phyloP scores from a whole-genome alignment of 2,329 filamentous ascomycete genomes.

The Colletotrichum caudatum region DNA sequence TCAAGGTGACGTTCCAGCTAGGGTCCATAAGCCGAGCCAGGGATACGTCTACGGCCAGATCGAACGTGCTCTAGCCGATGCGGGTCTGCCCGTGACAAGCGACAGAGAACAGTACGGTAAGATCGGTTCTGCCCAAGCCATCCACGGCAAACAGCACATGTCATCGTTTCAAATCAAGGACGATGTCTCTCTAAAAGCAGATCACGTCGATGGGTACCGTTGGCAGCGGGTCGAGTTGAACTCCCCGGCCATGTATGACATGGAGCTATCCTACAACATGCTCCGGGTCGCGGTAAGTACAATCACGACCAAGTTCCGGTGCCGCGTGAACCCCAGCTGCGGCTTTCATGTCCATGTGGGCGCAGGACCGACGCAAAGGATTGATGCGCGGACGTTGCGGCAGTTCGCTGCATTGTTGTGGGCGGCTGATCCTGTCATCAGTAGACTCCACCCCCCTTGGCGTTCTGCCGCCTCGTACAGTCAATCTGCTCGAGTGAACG shows the following conservation, averaged over 20 bases:
- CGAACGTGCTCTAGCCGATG: slow-evolving; percentile 19
- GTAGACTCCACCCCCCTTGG: slow-evolving; percentile 51
- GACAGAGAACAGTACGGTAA: neutral
- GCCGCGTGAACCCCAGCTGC: slow-evolving; percentile 50
- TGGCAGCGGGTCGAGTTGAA: slow-evolving; percentile 50
- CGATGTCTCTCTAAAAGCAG: slow-evolving; percentile 29
- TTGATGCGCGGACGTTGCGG: slow-evolving; percentile 47
- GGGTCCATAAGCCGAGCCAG: neutral
- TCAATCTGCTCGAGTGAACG: slow-evolving; percentile 34
- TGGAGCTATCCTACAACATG: slow-evolving; percentile 46
- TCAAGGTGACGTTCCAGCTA: neutral
- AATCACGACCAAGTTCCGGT: slow-evolving; percentile 48
- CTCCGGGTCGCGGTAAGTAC: slow-evolving; percentile 49
- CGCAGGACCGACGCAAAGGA: slow-evolving; percentile 47
- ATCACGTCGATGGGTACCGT: slow-evolving; percentile 27
- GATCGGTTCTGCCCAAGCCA: slow-evolving; percentile 27
- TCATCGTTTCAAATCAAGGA: slow-evolving; percentile 22
- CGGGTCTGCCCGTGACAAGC: slow-evolving; percentile 26
- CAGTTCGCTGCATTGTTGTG: slow-evolving; percentile 51
- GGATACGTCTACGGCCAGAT: neutral
- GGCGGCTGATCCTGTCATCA: slow-evolving; percentile 53
- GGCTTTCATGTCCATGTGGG: slow-evolving; percentile 55
- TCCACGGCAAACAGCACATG: slow-evolving; percentile 11
- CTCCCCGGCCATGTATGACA: slow-evolving; percentile 51
- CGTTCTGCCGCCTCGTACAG: slow-evolving; percentile 43